Conservation (phyloP, 257 asterid genomes). For the Solanum infundibuliforme region DNA sequence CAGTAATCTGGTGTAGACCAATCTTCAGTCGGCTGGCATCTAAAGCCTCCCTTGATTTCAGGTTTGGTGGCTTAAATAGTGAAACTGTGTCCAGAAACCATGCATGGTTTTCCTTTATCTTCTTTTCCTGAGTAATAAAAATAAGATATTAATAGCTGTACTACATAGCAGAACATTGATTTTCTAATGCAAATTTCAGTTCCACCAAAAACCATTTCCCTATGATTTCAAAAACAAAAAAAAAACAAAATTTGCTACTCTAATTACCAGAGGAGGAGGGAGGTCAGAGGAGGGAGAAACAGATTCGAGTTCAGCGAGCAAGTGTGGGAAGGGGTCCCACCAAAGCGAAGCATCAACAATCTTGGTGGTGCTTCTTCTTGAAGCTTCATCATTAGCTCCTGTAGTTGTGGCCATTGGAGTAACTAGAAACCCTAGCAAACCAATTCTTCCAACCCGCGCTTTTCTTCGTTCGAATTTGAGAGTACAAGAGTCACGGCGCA, state of each 20-base stretch:
- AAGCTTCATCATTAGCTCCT: constrained; percentile 16
- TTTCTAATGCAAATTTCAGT: background rate
- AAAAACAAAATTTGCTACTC: background rate
- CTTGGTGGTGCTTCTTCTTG: background rate
- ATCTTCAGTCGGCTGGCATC: constrained; percentile 44
- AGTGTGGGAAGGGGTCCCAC: constrained; percentile 79
- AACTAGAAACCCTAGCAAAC: background rate
- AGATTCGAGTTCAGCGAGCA: constrained; percentile 66
- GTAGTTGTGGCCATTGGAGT: constrained; percentile 37
- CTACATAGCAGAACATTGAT: background rate
- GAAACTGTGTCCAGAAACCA: constrained; percentile 59
- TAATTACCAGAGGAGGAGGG: constrained; percentile 49
- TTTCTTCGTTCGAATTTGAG: background rate
- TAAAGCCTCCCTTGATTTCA: constrained; percentile 73
- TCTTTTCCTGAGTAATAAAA: constrained; percentile 42
- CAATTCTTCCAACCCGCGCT: background rate
- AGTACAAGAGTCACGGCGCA: background rate
- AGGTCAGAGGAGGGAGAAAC: constrained; percentile 40
- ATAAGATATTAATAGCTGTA: background rate
- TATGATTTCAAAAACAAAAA: background rate
- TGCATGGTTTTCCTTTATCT: constrained; percentile 59
- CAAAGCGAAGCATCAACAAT: constrained; percentile 67
- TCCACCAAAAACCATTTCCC: background rate
- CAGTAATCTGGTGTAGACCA: constrained; percentile 46
- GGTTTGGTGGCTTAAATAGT: constrained; percentile 55